These are phyloP conservation scores for Nakaseomyces delphensis DNA, from an alignment of 1,139 yeast species.

Conservation along the genomic window DNA sequence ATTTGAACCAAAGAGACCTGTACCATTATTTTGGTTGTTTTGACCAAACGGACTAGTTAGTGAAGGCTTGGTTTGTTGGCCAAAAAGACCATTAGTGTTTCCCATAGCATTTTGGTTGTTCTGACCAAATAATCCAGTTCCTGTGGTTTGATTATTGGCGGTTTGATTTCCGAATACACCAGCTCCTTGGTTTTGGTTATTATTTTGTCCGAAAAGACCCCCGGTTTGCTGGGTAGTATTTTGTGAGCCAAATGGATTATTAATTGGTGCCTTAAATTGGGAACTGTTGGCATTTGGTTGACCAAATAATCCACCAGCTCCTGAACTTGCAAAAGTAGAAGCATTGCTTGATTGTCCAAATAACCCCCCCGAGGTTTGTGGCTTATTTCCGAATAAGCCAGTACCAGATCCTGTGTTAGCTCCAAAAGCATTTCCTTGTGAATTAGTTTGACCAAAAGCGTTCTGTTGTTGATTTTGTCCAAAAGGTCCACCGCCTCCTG, in stretches of 20 bases:
- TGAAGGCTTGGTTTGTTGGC: conserved; percentile 13
- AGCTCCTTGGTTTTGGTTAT: conserved; percentile 8
- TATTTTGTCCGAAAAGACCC: conserved; percentile 32
- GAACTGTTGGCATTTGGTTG: conserved; percentile 16
- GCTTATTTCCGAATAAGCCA: conserved; percentile 5
- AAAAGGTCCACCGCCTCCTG: not conserved
- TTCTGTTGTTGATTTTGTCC: conserved; percentile 13
- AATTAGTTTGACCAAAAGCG: conserved; percentile 17
- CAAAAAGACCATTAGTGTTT: conserved; percentile 29
- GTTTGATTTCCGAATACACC: conserved; percentile 29
- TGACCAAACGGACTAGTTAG: conserved; percentile 23
- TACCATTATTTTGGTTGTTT: conserved; percentile 16
- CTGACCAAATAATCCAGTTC: conserved; percentile 6
- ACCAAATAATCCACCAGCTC: conserved; percentile 19
- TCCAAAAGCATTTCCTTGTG: conserved; percentile 13
- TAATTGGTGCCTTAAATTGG: conserved; percentile 1
- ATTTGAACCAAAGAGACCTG: conserved; percentile 30
- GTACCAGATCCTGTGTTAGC: conserved; percentile 20
- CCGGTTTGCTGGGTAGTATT: conserved; percentile 13
- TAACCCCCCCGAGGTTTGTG: conserved; percentile 7
- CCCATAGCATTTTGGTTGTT: conserved; percentile 17
- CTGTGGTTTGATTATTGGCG: conserved; percentile 7
- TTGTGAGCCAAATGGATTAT: conserved; percentile 1
- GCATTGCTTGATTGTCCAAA: conserved; percentile 8
- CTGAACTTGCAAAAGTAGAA: conserved; percentile 7